Conservation (phyloP, 2,329 filamentous ascomycete genomes). For the Clarireedia homoeocarpa region DNA sequence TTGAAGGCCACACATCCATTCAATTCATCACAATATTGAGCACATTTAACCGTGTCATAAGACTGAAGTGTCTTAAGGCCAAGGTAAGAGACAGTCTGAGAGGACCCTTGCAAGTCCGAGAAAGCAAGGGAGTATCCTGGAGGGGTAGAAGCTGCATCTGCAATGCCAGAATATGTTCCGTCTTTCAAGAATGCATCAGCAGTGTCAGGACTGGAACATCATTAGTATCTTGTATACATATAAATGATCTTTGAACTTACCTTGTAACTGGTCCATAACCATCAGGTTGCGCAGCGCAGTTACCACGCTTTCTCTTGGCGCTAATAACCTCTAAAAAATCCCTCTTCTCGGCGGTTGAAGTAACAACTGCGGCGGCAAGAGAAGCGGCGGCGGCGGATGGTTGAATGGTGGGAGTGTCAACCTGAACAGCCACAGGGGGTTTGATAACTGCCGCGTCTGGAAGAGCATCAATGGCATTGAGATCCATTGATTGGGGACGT, state of each 20-base stretch:
- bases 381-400: neutral
- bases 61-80: slow-evolving; percentile 23
- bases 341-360: neutral
- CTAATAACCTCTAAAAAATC: neutral
- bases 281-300: neutral
- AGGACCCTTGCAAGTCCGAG: slow-evolving; percentile 26
- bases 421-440: slow-evolving; percentile 21
- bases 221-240: neutral
- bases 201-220: neutral
- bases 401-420: neutral
- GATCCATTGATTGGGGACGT: slow-evolving; percentile 31
- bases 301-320: neutral
- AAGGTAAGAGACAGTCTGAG: slow-evolving; percentile 24
- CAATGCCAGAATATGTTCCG: neutral
- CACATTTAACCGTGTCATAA: slow-evolving; percentile 28
- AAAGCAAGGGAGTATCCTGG: slow-evolving; percentile 30
- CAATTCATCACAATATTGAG: slow-evolving; percentile 24
- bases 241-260: neutral
- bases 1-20: slow-evolving; percentile 30
- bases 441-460: slow-evolving; percentile 27
- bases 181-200: neutral
- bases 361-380: neutral
- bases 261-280: neutral
- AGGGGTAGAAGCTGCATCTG: slow-evolving; percentile 17
- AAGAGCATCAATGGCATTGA: slow-evolving; percentile 28